Conservation (phyloP, 495 filamentous ascomycete species). For the Hypoxylon cercidicola region DNA sequence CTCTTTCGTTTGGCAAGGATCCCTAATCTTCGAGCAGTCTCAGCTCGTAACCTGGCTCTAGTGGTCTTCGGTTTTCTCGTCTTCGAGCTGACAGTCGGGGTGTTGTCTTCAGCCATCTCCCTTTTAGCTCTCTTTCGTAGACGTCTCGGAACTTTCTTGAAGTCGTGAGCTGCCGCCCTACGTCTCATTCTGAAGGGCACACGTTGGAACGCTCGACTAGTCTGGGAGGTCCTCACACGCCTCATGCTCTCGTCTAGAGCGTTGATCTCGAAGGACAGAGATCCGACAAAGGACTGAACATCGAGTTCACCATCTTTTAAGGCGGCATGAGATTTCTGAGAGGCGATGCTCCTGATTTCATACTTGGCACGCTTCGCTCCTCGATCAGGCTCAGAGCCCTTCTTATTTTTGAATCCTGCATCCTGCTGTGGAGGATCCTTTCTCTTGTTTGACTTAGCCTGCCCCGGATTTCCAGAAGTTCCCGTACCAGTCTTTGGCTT, state of each 20-base stretch:
- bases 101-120: slow-evolving; percentile 94
- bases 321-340: slow-evolving; percentile 75
- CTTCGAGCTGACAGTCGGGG: slow-evolving; percentile 78
- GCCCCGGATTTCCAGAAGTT: slow-evolving; percentile 11
- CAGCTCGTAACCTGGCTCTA: slow-evolving; percentile 76
- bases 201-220: slow-evolving; percentile 84
- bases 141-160: slow-evolving; percentile 86
- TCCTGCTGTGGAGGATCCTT: slow-evolving; percentile 33
- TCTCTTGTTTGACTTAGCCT: slow-evolving; percentile 38
- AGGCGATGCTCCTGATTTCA: slow-evolving; percentile 76
- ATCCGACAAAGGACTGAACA: slow-evolving; percentile 79
- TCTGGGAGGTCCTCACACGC: slow-evolving; percentile 71
- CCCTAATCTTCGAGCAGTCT: slow-evolving; percentile 79
- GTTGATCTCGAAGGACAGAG: slow-evolving; percentile 88
- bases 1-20: slow-evolving; percentile 68
- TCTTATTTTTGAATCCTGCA: slow-evolving; percentile 26
- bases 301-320: slow-evolving; percentile 82
- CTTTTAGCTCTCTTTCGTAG: slow-evolving; percentile 73
- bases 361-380: slow-evolving; percentile 68
- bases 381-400: slow-evolving; percentile 55
- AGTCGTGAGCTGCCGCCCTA: slow-evolving; percentile 93
- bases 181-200: slow-evolving; percentile 86
- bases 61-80: slow-evolving; percentile 76
- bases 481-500: slow-evolving; percentile 4
- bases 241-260: slow-evolving; percentile 83